Evolutionary conservation across 2,329 filamentous ascomycete genomes (phyloP).

Genomic region (Dactylellina drechsleri): DNA sequence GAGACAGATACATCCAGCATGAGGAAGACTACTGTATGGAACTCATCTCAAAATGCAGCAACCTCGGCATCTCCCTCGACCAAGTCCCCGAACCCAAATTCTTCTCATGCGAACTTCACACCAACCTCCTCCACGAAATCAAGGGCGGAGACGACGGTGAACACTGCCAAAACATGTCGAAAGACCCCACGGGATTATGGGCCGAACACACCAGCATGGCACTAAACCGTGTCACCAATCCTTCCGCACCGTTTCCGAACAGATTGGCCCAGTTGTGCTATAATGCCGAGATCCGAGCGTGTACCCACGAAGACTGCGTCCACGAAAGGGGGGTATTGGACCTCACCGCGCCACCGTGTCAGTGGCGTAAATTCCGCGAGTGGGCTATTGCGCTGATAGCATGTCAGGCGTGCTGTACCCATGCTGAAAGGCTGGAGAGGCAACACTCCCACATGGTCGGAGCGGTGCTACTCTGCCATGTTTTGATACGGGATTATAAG

Average conservation of each 20-base stretch:
- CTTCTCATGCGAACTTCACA: no score
- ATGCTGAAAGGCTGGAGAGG: background rate
- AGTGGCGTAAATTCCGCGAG: background rate
- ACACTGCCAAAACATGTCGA: no score
- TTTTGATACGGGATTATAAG: background rate
- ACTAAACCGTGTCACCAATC: background rate
- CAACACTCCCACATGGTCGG: background rate
- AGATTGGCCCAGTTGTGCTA: background rate
- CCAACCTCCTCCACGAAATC: no score
- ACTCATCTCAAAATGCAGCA: no score
- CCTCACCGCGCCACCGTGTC: background rate
- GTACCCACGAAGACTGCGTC: background rate
- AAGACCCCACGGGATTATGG: no score
- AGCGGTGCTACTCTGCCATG: background rate
- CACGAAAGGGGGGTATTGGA: background rate
- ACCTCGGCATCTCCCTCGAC: no score
- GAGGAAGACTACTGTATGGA: no score
- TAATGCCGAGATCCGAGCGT: background rate
- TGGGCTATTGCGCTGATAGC: conserved; percentile 4
- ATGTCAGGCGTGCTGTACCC: background rate
- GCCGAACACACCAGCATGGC: no score
- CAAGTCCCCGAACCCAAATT: no score
- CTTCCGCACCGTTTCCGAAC: background rate
- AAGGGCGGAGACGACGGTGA: no score
- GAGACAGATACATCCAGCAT: no score